Conservation (phyloP, 164 flowering plant genomes). For the Sedum album region DNA sequence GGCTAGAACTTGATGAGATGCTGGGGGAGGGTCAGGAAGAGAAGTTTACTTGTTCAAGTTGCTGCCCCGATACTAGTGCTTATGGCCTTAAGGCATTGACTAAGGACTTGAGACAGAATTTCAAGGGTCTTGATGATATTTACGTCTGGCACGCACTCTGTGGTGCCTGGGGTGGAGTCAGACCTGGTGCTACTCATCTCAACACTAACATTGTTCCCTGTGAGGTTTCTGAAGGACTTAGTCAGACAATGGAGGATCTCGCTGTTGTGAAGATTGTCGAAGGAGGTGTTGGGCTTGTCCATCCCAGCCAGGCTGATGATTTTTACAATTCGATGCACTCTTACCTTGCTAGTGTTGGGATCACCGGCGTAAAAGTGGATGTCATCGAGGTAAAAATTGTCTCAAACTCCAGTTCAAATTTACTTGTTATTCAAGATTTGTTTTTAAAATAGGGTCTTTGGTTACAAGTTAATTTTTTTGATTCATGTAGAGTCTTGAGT, state of each 20-base stretch:
- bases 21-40: too few species aligned
- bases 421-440: not conserved
- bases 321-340: conserved; percentile 78
- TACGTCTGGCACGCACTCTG: too few species aligned
- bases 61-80: too few species aligned
- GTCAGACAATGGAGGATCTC: not conserved
- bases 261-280: not conserved
- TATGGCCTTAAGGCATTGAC: too few species aligned
- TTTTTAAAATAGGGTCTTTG: not conserved
- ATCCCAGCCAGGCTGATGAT: conserved; percentile 59
- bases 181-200: not conserved
- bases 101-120: too few species aligned
- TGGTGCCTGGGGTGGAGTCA: too few species aligned
- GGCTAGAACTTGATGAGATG: too few species aligned
- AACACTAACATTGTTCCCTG: not conserved
- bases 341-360: conserved; percentile 48
- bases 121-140: too few species aligned
- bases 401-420: too few species aligned
- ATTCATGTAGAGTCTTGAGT: conserved; percentile 43
- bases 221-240: not conserved
- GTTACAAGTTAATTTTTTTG: not conserved
- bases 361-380: too few species aligned
- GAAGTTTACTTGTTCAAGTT: too few species aligned
- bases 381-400: conserved; percentile 17
- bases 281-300: conserved; percentile 14